Evolutionary conservation across 176 grass and related monocot genomes (phyloP).

Genomic region (Elaeis guineensis): DNA sequence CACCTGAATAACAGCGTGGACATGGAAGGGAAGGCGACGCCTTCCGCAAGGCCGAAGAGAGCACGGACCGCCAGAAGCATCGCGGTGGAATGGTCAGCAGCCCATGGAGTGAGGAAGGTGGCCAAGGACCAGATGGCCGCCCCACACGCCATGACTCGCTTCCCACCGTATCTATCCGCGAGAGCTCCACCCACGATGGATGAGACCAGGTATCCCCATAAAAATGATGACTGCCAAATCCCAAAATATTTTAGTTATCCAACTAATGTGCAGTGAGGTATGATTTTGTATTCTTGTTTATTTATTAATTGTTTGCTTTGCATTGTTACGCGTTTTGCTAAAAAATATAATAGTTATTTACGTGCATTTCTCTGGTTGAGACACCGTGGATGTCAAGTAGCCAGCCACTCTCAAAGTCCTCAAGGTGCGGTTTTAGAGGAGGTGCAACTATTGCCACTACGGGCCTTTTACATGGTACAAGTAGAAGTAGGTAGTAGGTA

Average conservation of each 20-base stretch:
- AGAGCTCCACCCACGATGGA: slow-evolving; percentile 89
- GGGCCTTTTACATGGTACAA: no score
- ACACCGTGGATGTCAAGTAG: no score
- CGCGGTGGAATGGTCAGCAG: slow-evolving; percentile 51
- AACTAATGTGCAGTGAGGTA: no score
- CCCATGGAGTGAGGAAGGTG: slow-evolving; percentile 92
- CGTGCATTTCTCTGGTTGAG: no score
- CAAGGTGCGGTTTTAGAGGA: no score
- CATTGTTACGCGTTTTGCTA: no score
- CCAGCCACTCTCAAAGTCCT: no score
- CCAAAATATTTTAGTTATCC: not conserved
- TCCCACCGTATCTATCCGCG: slow-evolving; percentile 84
- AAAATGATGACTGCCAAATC: slow-evolving; percentile 71
- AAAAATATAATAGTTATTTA: no score
- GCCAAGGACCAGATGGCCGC: slow-evolving; percentile 83
- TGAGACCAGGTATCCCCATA: slow-evolving; percentile 90
- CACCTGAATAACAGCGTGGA: slow-evolving; percentile 88
- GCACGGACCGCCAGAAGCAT: slow-evolving; percentile 62
- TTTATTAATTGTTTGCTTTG: no score
- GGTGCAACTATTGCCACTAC: no score
- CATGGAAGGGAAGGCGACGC: slow-evolving; percentile 96
- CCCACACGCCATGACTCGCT: slow-evolving; percentile 80
- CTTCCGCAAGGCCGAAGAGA: slow-evolving; percentile 85
- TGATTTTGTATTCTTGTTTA: no score
- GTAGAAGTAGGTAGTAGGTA: no score